Base-by-base conservation (phyloP, 179 eudicot species). In the Corrigiola litoralis region DNA sequence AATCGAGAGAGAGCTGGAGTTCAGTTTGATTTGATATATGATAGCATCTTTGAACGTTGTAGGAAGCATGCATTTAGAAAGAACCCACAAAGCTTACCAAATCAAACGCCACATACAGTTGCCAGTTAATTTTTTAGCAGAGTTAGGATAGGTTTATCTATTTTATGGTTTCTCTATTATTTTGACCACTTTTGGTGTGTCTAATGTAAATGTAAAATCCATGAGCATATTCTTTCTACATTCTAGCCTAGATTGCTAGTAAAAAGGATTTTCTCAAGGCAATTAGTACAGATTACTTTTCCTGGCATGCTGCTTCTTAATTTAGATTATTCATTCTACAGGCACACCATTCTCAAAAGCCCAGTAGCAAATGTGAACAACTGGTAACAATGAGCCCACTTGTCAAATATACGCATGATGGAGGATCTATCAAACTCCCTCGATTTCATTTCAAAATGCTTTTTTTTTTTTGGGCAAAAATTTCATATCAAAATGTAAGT, bases 1-100 rank as follows among this genome's bases (percentile, higher is more conserved):
- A 92, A 90, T 48, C 69, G 92, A 37, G 96, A 83, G 55, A 83
- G 96, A 67, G 96, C 96, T 4, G 94, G 95, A 41, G 84, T 87
- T 64, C 89, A 85, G 44, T 92, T 87, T 24, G 98, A 90, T 71
- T 50, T 87, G 79, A 72, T 92, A 52, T 92, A 92, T n/a, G 92
- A 92, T 62, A 86, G 80, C 82, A 92, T 92, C 54, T 90, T 90
- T 18, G 89, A 87, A 62, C 84, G 92, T 11, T 90, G 98, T 72
- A 85, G 98, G 71, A 92, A 87, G 62, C 95, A 92, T 46, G 87
- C 75, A 2, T 89, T 85, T 61, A 85, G 84, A 64, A 87, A 74
- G 78, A 75, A 53, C 38, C 84, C 81, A 23, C 95, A 83, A 49
- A 78, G 63, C 25, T 66, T 87, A 66, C 96, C 96, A 2, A 82